Base-by-base conservation (phyloP, 2,329 filamentous ascomycete species). In the Hypoxylon sp. region DNA sequence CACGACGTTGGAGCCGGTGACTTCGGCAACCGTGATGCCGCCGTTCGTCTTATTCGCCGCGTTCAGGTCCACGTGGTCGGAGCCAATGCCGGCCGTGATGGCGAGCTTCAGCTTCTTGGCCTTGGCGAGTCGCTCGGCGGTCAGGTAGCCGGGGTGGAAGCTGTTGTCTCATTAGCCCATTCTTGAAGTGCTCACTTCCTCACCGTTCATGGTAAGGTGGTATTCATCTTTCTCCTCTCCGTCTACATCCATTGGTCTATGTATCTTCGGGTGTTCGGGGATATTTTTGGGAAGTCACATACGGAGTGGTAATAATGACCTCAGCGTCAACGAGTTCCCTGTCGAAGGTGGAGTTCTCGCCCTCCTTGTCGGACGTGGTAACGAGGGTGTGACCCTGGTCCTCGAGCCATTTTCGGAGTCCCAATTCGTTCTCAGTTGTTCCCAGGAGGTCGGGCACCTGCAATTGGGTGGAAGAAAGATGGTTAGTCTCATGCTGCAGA, bases 51-150 rank as follows among this genome's bases (percentile, higher is more conserved):
- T 94, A 91, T 98, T 98, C 81, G 96, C 96, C 46, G 92, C 94
- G 80, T 98, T 90, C 70, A 98, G 89, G 84, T 99, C 96, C 79
- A 99, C 93, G 82, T 99, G 96, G 84, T 99, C 96, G 55, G 95
- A 98, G 73, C 96, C 96, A 78, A 99, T 97, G 85, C 96, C 96
- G 75, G 96, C 96, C 54, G 96, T 99, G 81, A 99, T 84, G 80
- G 95, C 95, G 68, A 99, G 86, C 90, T 98, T 98, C 77, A 99
- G 91, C 63, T 99, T 98, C 91, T 98, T 98, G 74, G 96, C 96
- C 86, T 96, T 97, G 76, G 93, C 93, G 61, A 99, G 90, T 78
- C 96, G 94, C 85, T 98, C 95, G 58, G 93, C 93, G 52, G 92
- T 98, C 64, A 99, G 91, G 87, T 99, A 99, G 71, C 95, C 96